Percentiles rank a stretch among this genome's conserved stretches.
These are phyloP conservation scores for Kluyveromyces marxianus DNA, from an alignment of 1,139 yeast species.

Conservation along the genomic window DNA sequence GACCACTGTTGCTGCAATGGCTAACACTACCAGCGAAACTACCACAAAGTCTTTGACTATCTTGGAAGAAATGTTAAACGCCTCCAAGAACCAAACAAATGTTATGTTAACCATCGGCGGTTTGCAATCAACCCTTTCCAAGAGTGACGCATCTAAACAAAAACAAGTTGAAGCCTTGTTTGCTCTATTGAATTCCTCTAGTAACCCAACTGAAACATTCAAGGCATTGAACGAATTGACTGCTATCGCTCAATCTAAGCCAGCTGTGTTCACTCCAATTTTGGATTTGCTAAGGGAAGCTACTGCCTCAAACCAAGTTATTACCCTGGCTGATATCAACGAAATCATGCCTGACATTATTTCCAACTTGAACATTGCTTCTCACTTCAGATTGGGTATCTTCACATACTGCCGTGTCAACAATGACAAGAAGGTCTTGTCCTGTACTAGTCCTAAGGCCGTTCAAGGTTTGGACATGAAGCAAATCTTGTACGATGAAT, in stretches of 20 bases:
- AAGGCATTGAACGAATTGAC: conserved; percentile 22
- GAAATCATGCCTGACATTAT: conserved; percentile 22
- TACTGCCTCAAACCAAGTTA: conserved; percentile 6
- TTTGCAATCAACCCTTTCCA: conserved; percentile 14
- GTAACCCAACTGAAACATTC: conserved; percentile 23
- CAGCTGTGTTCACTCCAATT: conserved; percentile 22
- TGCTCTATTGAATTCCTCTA: conserved; percentile 20
- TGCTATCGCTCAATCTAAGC: conserved; percentile 20
- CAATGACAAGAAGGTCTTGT: conserved; percentile 15
- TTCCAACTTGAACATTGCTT: conserved; percentile 22
- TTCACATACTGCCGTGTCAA: conserved; percentile 26
- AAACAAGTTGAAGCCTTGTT: conserved; percentile 17
- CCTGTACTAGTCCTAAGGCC: conserved; percentile 25
- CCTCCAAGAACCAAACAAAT: conserved; percentile 20
- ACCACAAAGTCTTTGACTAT: conserved; percentile 21
- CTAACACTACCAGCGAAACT: conserved; percentile 17
- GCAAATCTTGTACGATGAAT: conserved; percentile 23
- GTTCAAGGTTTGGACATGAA: conserved; percentile 26
- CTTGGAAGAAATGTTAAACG: conserved; percentile 18
- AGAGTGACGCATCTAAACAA: conserved; percentile 6
- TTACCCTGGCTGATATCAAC: conserved; percentile 12
- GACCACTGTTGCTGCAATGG: conserved; percentile 16
- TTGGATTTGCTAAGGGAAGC: conserved; percentile 19
- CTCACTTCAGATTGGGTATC: conserved; percentile 25
- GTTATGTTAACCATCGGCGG: conserved; percentile 17